Percentiles rank a stretch among this genome's conserved stretches.
Conservation (phyloP, 1,284 basidiomycete genomes). For the Lentinula novae-zelandiae region DNA sequence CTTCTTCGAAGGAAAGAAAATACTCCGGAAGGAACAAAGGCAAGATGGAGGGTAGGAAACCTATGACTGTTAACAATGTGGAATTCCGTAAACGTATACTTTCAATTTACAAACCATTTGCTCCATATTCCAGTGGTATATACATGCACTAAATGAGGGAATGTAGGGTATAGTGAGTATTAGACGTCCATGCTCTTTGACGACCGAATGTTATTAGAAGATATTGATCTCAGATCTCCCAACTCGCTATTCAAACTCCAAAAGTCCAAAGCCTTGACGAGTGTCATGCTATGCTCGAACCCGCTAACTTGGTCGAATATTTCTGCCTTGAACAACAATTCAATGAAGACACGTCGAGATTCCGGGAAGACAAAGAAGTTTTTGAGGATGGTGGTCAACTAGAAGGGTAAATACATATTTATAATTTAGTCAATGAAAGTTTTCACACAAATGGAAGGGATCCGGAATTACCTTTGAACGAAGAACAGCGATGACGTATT, state of each 20-base stretch:
- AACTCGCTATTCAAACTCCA: slow-evolving; percentile 13
- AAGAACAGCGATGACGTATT: slow-evolving; percentile 47
- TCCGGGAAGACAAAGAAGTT: slow-evolving; percentile 11
- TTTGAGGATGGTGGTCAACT: slow-evolving; percentile 5
- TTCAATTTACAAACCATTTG: too few species aligned
- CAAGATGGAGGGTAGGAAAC: too few species aligned
- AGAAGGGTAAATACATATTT: background rate
- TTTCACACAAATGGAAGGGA: slow-evolving; percentile 25
- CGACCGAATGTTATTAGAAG: background rate
- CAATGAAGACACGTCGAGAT: slow-evolving; percentile 13
- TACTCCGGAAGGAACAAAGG: too few species aligned
- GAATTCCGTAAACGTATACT: too few species aligned
- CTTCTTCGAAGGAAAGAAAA: too few species aligned
- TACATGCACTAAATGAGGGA: background rate
- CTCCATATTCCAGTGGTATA: background rate
- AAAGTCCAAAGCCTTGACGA: slow-evolving; percentile 8
- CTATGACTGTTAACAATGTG: too few species aligned
- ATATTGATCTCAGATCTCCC: background rate
- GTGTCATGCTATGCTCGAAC: background rate
- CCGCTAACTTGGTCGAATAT: slow-evolving; percentile 7
- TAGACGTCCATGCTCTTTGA: background rate
- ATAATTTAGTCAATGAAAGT: background rate
- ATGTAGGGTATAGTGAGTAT: background rate
- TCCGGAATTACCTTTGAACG: slow-evolving; percentile 44
- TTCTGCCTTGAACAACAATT: slow-evolving; percentile 6